Conservation (phyloP, 2,329 filamentous ascomycete genomes). For the Epichloe aotearoae region DNA sequence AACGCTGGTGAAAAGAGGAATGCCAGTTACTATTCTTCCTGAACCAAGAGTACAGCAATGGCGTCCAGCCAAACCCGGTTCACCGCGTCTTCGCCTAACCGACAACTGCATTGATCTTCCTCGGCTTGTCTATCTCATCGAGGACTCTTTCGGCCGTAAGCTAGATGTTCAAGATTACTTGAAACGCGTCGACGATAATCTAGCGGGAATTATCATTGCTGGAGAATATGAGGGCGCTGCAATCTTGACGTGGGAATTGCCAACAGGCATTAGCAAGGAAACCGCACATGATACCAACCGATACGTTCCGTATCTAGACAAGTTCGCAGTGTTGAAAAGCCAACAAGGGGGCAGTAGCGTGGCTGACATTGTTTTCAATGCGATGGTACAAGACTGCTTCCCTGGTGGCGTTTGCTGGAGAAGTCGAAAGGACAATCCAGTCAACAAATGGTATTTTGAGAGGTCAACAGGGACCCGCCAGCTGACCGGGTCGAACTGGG, state of each 20-base stretch:
- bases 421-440: constrained; percentile 78
- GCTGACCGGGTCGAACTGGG: constrained; percentile 73
- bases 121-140: constrained; percentile 73
- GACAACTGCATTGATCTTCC: constrained; percentile 74
- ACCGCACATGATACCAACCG: constrained; percentile 41
- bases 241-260: constrained; percentile 86
- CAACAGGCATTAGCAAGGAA: constrained; percentile 44
- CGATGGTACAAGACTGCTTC: constrained; percentile 84
- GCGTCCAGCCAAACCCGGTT: constrained; percentile 48
- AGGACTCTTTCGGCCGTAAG: constrained; percentile 81
- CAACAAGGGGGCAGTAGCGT: constrained; percentile 86
- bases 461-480: constrained; percentile 73
- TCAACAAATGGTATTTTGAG: constrained; percentile 99
- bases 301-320: constrained; percentile 87
- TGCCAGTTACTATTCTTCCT: constrained; percentile 76
- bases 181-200: constrained; percentile 59
- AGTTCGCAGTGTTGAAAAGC: constrained; percentile 84
- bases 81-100: constrained; percentile 53
- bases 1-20: constrained; percentile 81
- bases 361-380: constrained; percentile 90
- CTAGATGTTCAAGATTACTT: constrained; percentile 78
- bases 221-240: constrained; percentile 95
- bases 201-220: constrained; percentile 87
- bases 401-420: constrained; percentile 86
- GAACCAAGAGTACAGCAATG: constrained; percentile 58